Conservation (phyloP, 192 early-diverging fungal genomes). For the Gaertneriomyces sp. region DNA sequence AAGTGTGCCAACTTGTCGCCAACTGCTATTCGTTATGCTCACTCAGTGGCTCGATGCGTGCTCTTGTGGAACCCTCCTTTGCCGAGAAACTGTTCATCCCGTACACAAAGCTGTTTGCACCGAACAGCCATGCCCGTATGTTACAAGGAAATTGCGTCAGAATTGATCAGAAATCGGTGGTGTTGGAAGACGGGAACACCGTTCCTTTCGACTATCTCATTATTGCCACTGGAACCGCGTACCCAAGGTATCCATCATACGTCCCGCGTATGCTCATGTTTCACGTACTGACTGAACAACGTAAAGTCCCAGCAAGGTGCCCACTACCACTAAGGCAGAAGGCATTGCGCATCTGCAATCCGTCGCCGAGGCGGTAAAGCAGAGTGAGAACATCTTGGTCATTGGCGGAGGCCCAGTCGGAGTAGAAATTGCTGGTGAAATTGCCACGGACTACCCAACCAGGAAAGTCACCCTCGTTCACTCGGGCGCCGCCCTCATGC, state of each 20-base stretch:
- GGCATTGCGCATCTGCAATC: constrained; percentile 29
- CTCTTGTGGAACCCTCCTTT: constrained; percentile 27
- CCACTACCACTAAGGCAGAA: constrained; percentile 5
- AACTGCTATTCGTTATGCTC: neutral
- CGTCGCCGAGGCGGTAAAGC: constrained; percentile 43
- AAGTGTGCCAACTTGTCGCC: neutral
- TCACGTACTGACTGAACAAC: too few relatives aligned
- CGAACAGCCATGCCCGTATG: constrained; percentile 29
- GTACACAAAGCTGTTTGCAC: constrained; percentile 35
- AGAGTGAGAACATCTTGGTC: constrained; percentile 50
- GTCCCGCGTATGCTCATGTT: neutral
- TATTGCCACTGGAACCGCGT: constrained; percentile 59
- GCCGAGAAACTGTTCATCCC: constrained; percentile 36
- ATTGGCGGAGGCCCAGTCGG: constrained; percentile 76
- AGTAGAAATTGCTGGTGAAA: constrained; percentile 75
- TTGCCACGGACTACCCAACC: constrained; percentile 55
- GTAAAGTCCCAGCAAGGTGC: too few relatives aligned
- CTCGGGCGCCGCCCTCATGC: constrained; percentile 40
- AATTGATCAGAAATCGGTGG: constrained; percentile 40
- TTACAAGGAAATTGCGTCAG: constrained; percentile 46
- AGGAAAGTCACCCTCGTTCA: constrained; percentile 65
- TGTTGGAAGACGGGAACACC: constrained; percentile 44
- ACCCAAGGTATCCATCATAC: constrained; percentile 29
- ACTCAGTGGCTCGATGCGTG: constrained; percentile 25
- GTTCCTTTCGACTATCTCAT: constrained; percentile 65